Evolutionary conservation across 805 yeast genomes (phyloP).

Genomic region (Isabelozyma gotoi): DNA sequence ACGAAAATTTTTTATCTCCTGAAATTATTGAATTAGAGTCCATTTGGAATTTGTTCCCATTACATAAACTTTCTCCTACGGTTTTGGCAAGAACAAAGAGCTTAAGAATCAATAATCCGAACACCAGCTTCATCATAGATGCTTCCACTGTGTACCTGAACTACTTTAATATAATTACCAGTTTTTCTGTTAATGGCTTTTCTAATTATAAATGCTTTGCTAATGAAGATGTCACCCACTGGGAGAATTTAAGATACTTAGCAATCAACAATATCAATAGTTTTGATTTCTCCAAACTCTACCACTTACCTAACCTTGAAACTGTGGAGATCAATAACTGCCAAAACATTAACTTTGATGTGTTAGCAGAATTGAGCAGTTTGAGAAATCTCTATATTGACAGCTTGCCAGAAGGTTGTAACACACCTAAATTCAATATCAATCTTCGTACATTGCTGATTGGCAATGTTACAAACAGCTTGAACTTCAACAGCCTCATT

Average conservation of each 20-base stretch:
- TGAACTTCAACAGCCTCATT: background rate
- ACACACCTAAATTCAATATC: background rate
- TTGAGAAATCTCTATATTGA: background rate
- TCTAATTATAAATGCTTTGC: background rate
- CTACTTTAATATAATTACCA: background rate
- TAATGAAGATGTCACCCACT: background rate
- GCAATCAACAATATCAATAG: background rate
- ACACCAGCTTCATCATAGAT: background rate
- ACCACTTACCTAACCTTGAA: background rate
- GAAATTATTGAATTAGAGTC: constrained; percentile 1
- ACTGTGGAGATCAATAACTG: background rate
- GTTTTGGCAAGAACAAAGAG: background rate
- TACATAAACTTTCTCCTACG: background rate
- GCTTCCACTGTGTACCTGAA: background rate
- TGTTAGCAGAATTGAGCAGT: background rate
- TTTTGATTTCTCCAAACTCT: background rate
- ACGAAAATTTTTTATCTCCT: background rate
- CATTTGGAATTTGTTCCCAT: constrained; percentile 1
- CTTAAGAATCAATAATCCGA: constrained; percentile 1
- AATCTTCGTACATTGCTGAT: background rate
- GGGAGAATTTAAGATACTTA: background rate
- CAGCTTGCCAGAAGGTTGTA: background rate
- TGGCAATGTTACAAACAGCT: background rate
- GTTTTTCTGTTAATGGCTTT: background rate
- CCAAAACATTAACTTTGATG: background rate